Percentiles rank a stretch among this genome's conserved stretches.
Conservation (phyloP, 495 filamentous ascomycete genomes). For the Neurospora discreta region DNA sequence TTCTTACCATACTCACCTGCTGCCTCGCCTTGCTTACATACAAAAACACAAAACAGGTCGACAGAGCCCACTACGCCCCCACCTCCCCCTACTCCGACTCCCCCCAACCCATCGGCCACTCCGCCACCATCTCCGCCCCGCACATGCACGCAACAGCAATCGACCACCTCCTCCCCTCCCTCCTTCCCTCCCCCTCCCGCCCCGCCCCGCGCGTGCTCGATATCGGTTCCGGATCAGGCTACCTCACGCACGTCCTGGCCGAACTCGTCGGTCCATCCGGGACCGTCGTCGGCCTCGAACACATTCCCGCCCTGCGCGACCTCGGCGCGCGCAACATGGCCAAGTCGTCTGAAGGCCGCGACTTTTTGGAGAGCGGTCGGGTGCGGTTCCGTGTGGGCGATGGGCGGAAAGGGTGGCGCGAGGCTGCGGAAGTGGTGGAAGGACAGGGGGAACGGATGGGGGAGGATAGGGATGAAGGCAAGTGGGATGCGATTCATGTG, state of each 20-base stretch:
- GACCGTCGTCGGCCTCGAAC: conserved; percentile 79
- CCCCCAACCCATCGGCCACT: conserved; percentile 78
- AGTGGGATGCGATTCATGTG: conserved; percentile 89
- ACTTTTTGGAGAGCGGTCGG: conserved; percentile 45
- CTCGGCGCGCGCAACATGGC: conserved; percentile 62
- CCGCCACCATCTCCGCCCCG: conserved; percentile 87
- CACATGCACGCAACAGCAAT: conserved; percentile 89
- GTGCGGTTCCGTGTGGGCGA: conserved; percentile 73
- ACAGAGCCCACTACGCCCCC: conserved; percentile 74
- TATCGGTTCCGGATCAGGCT: conserved; percentile 83
- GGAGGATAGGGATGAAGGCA: conserved; percentile 11
- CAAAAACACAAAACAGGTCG: conserved; percentile 49
- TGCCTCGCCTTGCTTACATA: too few species aligned
- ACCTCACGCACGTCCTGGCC: conserved; percentile 82
- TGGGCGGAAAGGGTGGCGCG: conserved; percentile 64
- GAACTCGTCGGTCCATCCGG: conserved; percentile 54
- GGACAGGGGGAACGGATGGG: background rate
- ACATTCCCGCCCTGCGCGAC: conserved; percentile 68
- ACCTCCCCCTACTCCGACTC: conserved; percentile 69
- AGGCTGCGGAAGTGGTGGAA: conserved; percentile 26
- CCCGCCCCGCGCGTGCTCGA: conserved; percentile 55
- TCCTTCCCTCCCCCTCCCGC: conserved; percentile 34
- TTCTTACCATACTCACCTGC: too few species aligned
- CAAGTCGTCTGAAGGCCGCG: conserved; percentile 55
- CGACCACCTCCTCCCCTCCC: conserved; percentile 54